Conservation (phyloP, 1,284 basidiomycete genomes). For the Coniferiporia sulphurascens region DNA sequence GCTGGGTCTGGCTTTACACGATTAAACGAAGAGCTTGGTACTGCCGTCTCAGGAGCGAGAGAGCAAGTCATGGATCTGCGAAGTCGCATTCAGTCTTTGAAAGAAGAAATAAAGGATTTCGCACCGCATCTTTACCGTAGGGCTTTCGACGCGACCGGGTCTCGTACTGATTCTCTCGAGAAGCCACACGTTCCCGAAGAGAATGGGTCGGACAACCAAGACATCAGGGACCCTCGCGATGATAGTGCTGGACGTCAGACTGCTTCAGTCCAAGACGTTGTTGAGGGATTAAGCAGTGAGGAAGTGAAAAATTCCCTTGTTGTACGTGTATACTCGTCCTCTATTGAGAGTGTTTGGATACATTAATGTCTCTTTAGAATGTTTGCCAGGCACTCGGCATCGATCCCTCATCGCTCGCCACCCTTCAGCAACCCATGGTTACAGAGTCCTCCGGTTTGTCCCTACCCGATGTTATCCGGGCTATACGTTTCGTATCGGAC, state of each 20-base stretch:
- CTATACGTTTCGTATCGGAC: conserved; percentile 5
- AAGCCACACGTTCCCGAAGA: not conserved
- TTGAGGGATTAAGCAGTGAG: conserved; percentile 1
- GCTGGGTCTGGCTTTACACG: not conserved
- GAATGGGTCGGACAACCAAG: not conserved
- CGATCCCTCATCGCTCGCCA: not conserved
- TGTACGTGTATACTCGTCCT: not conserved
- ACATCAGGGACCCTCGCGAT: not conserved
- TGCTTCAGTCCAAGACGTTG: not conserved
- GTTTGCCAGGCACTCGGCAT: conserved; percentile 3
- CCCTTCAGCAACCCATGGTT: not conserved
- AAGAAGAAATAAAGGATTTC: conserved; percentile 9
- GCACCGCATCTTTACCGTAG: conserved; percentile 11
- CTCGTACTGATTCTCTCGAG: not conserved
- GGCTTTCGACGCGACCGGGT: conserved; percentile 2
- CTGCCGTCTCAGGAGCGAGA: conserved; percentile 1
- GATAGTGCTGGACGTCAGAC: not conserved
- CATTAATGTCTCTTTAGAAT: conserved; percentile 1
- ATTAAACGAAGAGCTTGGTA: conserved; percentile 6
- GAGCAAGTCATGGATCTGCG: conserved; percentile 1
- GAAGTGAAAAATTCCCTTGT: conserved; percentile 3
- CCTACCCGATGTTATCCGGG: not conserved
- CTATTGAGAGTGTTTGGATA: not conserved
- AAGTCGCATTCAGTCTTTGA: conserved; percentile 3
- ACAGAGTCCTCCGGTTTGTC: not conserved